A percentile compares a stretch with the other conserved stretches of the same genome.
phyloP scores from a whole-genome alignment of 129 eudicot species.

The Rutidosis leptorrhynchoides region DNA sequence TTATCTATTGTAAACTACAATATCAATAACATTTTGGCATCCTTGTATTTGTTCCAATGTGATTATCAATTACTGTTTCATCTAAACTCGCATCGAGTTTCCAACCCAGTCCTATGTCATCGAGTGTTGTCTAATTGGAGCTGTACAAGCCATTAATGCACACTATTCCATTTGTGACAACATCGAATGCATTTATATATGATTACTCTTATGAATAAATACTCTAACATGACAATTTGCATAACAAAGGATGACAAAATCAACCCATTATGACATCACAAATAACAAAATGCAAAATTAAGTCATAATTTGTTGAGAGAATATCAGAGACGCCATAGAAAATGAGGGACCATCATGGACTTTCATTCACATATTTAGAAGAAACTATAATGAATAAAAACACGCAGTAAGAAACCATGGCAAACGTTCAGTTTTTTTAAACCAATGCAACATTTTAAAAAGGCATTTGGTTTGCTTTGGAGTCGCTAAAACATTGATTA shows the following conservation, averaged over 20 bases:
- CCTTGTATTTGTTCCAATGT: background rate
- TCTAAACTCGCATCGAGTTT: background rate
- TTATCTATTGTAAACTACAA: background rate
- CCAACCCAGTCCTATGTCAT: background rate
- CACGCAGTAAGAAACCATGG: background rate
- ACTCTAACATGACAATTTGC: background rate
- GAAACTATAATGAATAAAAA: background rate
- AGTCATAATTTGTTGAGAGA: background rate
- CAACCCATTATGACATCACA: slow-evolving; percentile 22
- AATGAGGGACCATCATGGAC: background rate
- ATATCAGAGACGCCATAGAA: background rate
- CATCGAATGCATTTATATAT: background rate
- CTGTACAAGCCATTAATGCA: background rate
- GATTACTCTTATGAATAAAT: background rate
- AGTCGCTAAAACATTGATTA: background rate
- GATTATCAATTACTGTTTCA: background rate
- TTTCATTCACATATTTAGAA: background rate
- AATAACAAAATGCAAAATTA: slow-evolving; percentile 5
- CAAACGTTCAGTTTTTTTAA: background rate
- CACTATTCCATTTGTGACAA: background rate
- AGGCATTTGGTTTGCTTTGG: background rate
- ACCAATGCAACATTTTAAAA: background rate
- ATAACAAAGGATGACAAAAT: background rate
- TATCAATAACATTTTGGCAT: background rate
- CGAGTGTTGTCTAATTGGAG: background rate